Evolutionary conservation across 1,284 basidiomycete species (phyloP).

Genomic region (Moniliophthora roreri): DNA sequence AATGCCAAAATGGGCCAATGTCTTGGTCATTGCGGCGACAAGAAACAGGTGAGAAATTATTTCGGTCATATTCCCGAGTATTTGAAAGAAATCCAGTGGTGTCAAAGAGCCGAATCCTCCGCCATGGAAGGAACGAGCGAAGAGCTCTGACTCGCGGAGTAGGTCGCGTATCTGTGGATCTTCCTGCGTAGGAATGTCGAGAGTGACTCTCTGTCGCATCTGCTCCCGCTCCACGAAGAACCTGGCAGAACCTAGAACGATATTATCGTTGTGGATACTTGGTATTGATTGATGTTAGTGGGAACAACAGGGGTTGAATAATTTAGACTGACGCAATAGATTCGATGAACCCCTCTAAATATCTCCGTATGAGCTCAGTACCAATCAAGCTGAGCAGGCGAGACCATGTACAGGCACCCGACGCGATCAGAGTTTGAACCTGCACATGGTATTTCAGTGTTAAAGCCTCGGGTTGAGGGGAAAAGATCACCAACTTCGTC

Average conservation of each 20-base stretch:
- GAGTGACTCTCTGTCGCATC: slow-evolving; percentile 69
- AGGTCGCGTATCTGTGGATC: slow-evolving; percentile 72
- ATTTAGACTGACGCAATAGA: slow-evolving; percentile 60
- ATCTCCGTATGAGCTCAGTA: slow-evolving; percentile 62
- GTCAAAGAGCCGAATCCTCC: slow-evolving; percentile 72
- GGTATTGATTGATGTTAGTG: slow-evolving; percentile 15
- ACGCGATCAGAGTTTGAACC: slow-evolving; percentile 67
- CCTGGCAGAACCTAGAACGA: slow-evolving; percentile 68
- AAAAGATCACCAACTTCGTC: slow-evolving; percentile 59
- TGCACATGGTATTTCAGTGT: slow-evolving; percentile 27
- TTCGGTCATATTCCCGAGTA: slow-evolving; percentile 69
- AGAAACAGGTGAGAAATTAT: slow-evolving; percentile 67
- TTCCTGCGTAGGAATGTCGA: slow-evolving; percentile 75
- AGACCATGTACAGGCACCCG: slow-evolving; percentile 64
- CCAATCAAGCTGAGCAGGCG: slow-evolving; percentile 54
- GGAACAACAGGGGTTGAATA: slow-evolving; percentile 9
- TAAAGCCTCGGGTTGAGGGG: slow-evolving; percentile 1
- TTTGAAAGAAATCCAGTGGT: slow-evolving; percentile 73
- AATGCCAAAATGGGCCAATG: slow-evolving; percentile 52
- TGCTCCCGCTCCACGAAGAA: slow-evolving; percentile 76
- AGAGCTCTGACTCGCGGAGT: slow-evolving; percentile 80
- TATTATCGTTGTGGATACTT: slow-evolving; percentile 67
- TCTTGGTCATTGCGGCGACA: slow-evolving; percentile 64
- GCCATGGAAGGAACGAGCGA: slow-evolving; percentile 72
- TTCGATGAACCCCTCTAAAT: slow-evolving; percentile 66